Conservation (phyloP, 2,329 filamentous ascomycete species). For the Zarea fungicola region DNA sequence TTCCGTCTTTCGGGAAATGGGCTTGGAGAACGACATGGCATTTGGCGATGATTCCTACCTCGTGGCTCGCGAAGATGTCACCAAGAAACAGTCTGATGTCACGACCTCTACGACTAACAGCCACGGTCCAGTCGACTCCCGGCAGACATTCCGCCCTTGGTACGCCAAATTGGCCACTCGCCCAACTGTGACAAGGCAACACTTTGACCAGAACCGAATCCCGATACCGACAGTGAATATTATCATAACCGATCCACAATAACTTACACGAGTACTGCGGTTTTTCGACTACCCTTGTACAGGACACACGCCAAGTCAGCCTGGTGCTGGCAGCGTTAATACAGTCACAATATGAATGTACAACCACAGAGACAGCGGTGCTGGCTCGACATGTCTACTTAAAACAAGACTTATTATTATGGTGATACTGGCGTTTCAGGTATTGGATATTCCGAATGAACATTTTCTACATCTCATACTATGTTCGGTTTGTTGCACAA, state of each 20-base stretch:
- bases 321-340: slow-evolving; percentile 1
- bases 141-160: slow-evolving; percentile 31
- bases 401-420: too few species aligned
- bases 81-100: background rate
- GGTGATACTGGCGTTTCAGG: background rate
- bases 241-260: background rate
- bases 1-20: slow-evolving; percentile 49
- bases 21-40: slow-evolving; percentile 34
- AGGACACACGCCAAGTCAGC: background rate
- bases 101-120: background rate
- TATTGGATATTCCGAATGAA: background rate
- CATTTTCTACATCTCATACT: background rate
- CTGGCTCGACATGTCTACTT: too few species aligned
- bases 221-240: slow-evolving; percentile 29
- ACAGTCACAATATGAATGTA: too few species aligned
- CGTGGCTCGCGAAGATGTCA: slow-evolving; percentile 2
- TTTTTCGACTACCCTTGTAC: background rate
- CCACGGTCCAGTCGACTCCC: slow-evolving; percentile 6
- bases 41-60: slow-evolving; percentile 12
- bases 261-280: background rate
- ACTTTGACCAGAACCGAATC: slow-evolving; percentile 39
- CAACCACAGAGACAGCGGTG: too few species aligned
- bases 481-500: background rate
- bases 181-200: slow-evolving; percentile 35
- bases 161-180: slow-evolving; percentile 37